A percentile compares a stretch with the other conserved stretches of the same genome.
Evolutionary conservation across 768 basidiomycete genomes (phyloP).

Genomic region (Dentipellis sp.): DNA sequence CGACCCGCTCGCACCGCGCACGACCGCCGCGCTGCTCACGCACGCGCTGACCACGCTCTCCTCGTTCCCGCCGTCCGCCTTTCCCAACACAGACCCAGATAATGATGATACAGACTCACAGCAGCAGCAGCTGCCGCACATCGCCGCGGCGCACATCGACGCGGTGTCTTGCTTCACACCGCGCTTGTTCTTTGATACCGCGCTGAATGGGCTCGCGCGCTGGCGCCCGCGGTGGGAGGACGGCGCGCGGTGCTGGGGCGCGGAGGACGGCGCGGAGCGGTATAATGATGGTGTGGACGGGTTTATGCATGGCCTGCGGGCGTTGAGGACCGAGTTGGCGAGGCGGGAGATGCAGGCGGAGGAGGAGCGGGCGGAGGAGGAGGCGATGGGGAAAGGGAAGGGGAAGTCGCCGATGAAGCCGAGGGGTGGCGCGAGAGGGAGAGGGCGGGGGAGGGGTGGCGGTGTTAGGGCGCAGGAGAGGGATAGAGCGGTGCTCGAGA

Average conservation of each 20-base stretch:
- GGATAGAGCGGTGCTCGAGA: not conserved
- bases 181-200: constrained; percentile 55
- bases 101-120: constrained; percentile 13
- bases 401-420: constrained; percentile 17
- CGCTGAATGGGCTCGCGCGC: constrained; percentile 49
- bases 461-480: not conserved
- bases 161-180: constrained; percentile 52
- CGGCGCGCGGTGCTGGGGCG: constrained; percentile 52
- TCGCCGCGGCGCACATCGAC: constrained; percentile 40
- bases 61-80: constrained; percentile 2
- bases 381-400: constrained; percentile 23
- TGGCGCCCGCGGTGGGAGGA: constrained; percentile 52
- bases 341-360: not conserved
- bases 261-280: constrained; percentile 27
- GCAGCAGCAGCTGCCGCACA: constrained; percentile 11
- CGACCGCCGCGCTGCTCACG: constrained; percentile 36
- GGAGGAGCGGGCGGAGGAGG: constrained; percentile 3
- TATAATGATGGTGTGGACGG: constrained; percentile 61
- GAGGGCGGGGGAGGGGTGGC: not conserved
- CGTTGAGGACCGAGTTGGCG: constrained; percentile 21
- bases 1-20: constrained; percentile 40
- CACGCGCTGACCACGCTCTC: constrained; percentile 24
- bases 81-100: no score
- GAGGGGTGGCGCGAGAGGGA: not conserved
- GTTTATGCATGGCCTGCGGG: constrained; percentile 59